phyloP scores from a whole-genome alignment of 768 basidiomycete species.

The Leccinum arenicola region DNA sequence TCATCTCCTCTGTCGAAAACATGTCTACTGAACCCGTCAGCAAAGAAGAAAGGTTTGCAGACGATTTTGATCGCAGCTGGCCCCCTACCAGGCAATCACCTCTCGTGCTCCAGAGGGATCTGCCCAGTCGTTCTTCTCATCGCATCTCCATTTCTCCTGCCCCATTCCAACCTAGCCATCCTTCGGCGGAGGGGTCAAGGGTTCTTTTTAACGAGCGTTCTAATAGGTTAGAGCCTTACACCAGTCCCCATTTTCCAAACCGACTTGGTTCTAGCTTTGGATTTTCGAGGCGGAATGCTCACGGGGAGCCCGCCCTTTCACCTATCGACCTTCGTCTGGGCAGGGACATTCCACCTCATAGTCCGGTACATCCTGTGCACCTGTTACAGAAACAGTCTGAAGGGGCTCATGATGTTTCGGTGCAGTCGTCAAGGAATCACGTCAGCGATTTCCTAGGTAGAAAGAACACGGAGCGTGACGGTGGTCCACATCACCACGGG shows the following conservation, averaged over 20 bases:
- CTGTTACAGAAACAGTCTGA: slow-evolving; percentile 55
- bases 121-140: slow-evolving; percentile 31
- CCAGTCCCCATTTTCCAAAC: slow-evolving; percentile 43
- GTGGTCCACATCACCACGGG: slow-evolving; percentile 6
- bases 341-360: slow-evolving; percentile 47
- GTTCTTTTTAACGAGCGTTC: slow-evolving; percentile 95
- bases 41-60: slow-evolving; percentile 86
- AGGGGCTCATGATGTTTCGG: slow-evolving; percentile 12
- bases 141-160: slow-evolving; percentile 33
- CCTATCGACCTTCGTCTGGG: slow-evolving; percentile 43
- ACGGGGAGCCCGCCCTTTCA: slow-evolving; percentile 39
- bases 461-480: slow-evolving; percentile 20
- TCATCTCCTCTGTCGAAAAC: slow-evolving; percentile 21
- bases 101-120: slow-evolving; percentile 41
- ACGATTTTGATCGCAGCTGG: slow-evolving; percentile 97
- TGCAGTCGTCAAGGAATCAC: slow-evolving; percentile 19
- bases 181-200: slow-evolving; percentile 59
- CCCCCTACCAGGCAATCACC: slow-evolving; percentile 66
- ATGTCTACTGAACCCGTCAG: slow-evolving; percentile 46
- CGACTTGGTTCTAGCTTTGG: slow-evolving; percentile 38
- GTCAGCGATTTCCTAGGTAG: slow-evolving; percentile 17
- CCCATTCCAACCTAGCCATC: slow-evolving; percentile 39
- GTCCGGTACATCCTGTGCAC: slow-evolving; percentile 43
- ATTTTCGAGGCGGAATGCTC: slow-evolving; percentile 40
- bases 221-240: slow-evolving; percentile 85